These are phyloP conservation scores for Pogostemon cablin DNA, from an alignment of 257 asterid species.

Conservation along the genomic window DNA sequence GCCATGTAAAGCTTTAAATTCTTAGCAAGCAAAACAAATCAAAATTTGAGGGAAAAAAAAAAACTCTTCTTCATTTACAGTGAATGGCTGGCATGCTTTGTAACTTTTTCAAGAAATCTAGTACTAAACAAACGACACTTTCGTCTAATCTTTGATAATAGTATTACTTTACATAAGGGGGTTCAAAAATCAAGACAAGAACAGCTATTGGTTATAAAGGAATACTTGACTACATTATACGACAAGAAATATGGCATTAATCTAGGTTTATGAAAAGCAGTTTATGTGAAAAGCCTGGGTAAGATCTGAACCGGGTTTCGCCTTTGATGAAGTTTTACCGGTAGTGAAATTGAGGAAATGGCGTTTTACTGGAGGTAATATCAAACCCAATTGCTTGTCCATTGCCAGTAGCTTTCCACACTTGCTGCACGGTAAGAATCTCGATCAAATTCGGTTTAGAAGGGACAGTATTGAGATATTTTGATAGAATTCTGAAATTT, in stretches of 20 bases:
- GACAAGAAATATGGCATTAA: constrained; percentile 15
- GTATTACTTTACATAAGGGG: not conserved
- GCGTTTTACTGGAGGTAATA: constrained; percentile 80
- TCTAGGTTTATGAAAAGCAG: constrained; percentile 63
- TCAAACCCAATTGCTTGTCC: constrained; percentile 76
- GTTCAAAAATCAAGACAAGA: not conserved
- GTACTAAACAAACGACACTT: not conserved
- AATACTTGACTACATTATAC: constrained; percentile 27
- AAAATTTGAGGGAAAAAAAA: not conserved
- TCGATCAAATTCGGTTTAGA: constrained; percentile 15
- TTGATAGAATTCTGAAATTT: not conserved
- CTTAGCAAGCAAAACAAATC: not conserved
- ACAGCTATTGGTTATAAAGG: not conserved
- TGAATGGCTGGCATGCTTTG: not conserved
- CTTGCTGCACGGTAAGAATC: constrained; percentile 55
- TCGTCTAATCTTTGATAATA: not conserved
- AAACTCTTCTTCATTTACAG: not conserved
- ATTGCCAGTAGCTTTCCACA: constrained; percentile 71
- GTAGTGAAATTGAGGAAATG: constrained; percentile 53
- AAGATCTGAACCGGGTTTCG: constrained; percentile 41
- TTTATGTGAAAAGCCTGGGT: constrained; percentile 63
- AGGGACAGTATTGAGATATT: not conserved
- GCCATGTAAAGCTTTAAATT: not conserved
- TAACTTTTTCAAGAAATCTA: too few species aligned
- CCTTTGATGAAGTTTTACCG: constrained; percentile 42